phyloP scores from a whole-genome alignment of 2,329 filamentous ascomycete genomes.

The Juglanconis juglandina region DNA sequence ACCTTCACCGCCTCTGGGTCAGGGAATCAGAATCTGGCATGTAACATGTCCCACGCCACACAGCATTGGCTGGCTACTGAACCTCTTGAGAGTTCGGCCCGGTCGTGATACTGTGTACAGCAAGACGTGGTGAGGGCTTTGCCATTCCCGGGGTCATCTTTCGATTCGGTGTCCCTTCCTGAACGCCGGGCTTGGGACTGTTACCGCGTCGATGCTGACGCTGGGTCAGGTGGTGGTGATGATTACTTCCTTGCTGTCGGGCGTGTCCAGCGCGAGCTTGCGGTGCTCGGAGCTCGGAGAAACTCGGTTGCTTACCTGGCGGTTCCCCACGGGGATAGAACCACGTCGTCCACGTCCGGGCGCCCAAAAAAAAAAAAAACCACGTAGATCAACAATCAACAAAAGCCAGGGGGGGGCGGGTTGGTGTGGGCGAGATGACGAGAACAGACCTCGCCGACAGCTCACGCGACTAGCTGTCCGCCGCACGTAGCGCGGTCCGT shows the following conservation, averaged over 20 bases:
- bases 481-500: neutral
- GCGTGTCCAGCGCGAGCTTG: no score
- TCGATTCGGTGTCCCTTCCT: neutral
- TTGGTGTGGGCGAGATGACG: neutral
- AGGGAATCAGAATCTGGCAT: neutral
- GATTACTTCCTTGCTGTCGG: no score
- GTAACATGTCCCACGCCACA: constrained; percentile 8
- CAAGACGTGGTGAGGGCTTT: neutral
- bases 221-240: no score
- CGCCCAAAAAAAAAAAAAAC: no score
- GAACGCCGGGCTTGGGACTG: no score
- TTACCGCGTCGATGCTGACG: neutral
- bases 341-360: no score
- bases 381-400: no score
- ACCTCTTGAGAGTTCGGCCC: neutral
- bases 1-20: neutral
- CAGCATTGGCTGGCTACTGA: neutral
- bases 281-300: no score
- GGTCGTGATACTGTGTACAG: neutral
- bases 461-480: neutral
- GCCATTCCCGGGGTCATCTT: neutral
- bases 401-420: no score
- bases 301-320: no score
- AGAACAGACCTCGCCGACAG: neutral
- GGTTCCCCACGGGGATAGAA: no score